phyloP scores from a whole-genome alignment of 129 eudicot species.

The Artemisia tridentata region DNA sequence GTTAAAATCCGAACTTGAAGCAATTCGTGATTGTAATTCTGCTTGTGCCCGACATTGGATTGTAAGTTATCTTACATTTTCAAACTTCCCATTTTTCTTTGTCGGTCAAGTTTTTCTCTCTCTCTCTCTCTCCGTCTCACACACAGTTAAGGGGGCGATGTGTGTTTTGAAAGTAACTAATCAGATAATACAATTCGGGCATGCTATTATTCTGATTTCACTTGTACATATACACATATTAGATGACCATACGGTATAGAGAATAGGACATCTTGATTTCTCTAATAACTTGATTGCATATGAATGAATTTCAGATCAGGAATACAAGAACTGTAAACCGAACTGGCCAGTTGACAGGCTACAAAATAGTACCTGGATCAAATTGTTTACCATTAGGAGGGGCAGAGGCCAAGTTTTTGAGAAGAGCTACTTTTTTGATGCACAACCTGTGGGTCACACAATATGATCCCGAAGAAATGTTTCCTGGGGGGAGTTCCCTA shows the following conservation, averaged over 20 bases:
- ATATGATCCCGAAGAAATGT: constrained; percentile 60
- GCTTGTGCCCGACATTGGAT: constrained; percentile 79
- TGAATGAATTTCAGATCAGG: constrained; percentile 44
- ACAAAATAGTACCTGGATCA: constrained; percentile 74
- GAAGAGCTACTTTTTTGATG: constrained; percentile 81
- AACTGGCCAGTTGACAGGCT: constrained; percentile 76
- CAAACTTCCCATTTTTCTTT: neutral
- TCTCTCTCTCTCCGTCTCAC: neutral
- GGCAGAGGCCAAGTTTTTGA: constrained; percentile 63
- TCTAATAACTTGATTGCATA: constrained; percentile 3
- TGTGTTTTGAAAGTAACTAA: no score
- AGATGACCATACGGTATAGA: constrained; percentile 7
- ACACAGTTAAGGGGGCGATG: no score
- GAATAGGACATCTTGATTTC: neutral
- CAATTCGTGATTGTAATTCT: constrained; percentile 73
- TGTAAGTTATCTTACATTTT: constrained; percentile 42
- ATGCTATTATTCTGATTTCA: neutral
- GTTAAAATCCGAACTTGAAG: constrained; percentile 64
- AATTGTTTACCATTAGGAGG: constrained; percentile 79
- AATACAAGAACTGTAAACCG: constrained; percentile 82
- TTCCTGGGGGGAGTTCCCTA: constrained; percentile 88
- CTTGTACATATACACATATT: neutral
- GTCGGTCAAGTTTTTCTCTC: constrained; percentile 1
- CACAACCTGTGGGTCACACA: constrained; percentile 80
- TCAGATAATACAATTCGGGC: neutral